Evolutionary conservation across 2,329 filamentous ascomycete species (phyloP).

Genomic region (Trichoderma atroviride): DNA sequence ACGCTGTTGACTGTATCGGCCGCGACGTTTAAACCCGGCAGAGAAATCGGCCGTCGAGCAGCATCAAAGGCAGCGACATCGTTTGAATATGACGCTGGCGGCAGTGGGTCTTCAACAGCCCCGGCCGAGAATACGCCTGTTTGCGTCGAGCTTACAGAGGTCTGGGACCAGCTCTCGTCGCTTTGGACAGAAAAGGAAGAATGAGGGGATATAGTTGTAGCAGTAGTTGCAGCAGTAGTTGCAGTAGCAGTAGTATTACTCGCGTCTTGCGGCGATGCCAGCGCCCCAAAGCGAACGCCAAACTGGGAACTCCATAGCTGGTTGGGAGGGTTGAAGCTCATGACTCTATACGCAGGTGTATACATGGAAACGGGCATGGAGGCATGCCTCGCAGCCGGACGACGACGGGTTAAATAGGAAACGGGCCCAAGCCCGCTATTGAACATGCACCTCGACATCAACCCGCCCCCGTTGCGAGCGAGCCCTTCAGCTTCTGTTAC

Average conservation of each 20-base stretch:
- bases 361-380: not conserved
- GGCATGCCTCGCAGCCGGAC: slow-evolving; percentile 25
- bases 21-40: not conserved
- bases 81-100: not conserved
- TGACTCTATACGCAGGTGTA: slow-evolving; percentile 21
- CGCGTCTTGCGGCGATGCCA: slow-evolving; percentile 32
- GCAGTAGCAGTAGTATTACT: slow-evolving; percentile 20
- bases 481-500: not conserved
- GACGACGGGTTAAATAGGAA: slow-evolving; percentile 37
- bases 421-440: slow-evolving; percentile 28
- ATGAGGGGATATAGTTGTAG: slow-evolving; percentile 30
- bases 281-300: slow-evolving; percentile 38
- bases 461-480: slow-evolving; percentile 29
- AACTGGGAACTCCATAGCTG: slow-evolving; percentile 37
- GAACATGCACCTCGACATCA: slow-evolving; percentile 14
- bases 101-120: not conserved
- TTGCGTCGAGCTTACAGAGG: not conserved
- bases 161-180: not conserved
- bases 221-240: too few species aligned
- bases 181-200: not conserved
- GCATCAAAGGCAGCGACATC: not conserved
- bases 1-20: not conserved
- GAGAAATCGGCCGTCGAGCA: too few species aligned
- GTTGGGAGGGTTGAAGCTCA: slow-evolving; percentile 24
- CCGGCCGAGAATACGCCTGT: not conserved